Evolutionary conservation across 1,139 yeast species (phyloP).

Genomic region (Magnusiomyces magnusii): DNA sequence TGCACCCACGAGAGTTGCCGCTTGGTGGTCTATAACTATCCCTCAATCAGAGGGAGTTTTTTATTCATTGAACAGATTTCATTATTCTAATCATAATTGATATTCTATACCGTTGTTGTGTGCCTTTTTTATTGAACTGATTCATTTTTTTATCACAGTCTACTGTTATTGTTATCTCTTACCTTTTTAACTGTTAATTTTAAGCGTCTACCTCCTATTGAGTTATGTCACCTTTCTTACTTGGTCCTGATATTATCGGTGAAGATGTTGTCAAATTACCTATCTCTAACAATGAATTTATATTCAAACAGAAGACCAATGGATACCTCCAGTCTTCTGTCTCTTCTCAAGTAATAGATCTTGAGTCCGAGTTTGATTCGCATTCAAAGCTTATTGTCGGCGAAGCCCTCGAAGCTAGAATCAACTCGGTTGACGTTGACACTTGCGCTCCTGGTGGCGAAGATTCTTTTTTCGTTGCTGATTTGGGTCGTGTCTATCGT

Average conservation of each 20-base stretch:
- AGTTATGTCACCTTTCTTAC: constrained; percentile 16
- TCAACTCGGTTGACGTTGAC: constrained; percentile 45
- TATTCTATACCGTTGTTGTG: too few relatives aligned
- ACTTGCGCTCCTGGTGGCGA: constrained; percentile 71
- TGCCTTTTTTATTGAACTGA: neutral
- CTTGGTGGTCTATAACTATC: constrained; percentile 21
- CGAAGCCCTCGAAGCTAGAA: constrained; percentile 22
- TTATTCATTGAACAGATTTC: neutral
- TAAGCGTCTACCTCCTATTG: neutral
- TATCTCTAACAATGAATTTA: constrained; percentile 8
- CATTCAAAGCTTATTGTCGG: constrained; percentile 23
- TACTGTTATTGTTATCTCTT: neutral
- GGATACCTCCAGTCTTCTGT: neutral
- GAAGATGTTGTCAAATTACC: constrained; percentile 13
- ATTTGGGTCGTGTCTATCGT: constrained; percentile 62
- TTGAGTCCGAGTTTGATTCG: neutral
- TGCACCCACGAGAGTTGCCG: constrained; percentile 25
- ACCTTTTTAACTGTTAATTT: neutral
- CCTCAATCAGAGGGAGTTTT: constrained; percentile 20
- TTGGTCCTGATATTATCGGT: constrained; percentile 15
- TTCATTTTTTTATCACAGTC: neutral
- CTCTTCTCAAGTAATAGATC: neutral
- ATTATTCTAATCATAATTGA: neutral
- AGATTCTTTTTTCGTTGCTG: constrained; percentile 85
- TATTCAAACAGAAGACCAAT: constrained; percentile 11